Evolutionary conservation across 169 alveolate species (phyloP), one percentile per base, ranked within the genome.

Genomic region (Babesia sp.): DNA sequence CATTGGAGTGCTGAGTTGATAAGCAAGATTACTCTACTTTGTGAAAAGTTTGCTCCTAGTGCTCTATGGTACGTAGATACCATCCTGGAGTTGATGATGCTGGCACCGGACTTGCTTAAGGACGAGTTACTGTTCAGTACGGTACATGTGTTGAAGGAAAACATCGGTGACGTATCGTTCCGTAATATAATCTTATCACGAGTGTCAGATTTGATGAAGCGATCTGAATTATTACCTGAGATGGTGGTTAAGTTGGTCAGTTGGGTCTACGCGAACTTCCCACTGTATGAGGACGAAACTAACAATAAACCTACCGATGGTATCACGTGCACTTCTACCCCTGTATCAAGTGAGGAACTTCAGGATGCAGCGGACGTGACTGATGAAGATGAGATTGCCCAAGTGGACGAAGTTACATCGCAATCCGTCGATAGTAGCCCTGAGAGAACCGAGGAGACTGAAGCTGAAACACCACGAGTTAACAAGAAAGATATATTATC

Each of bases 51-150:
- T 36, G 76, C 85, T 4, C 85, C 85, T 8, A 59, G 51, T 66
- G 85, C 85, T 24, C 6, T 24, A 45, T 74, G 85, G 85, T 74
- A 74, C 63, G 8, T 74, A 56, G 85, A 74, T 8, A 74, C 82
- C 22, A 42, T 74, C 14, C 54, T 74, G 26, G 69, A 61, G 24
- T 44, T 74, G 28, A 74, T 74, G 85, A 28, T 64, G 59, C 24
- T 63, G 20, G 69, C 77, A 1, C 54, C 72, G 8, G 58, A 72
- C 73, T 14, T 72, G 6, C 42, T 72, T 16, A 61, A 64, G 41
- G 71, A 59, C 41, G 83, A 72, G 9, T 1, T 60, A 16, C 18
- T 72, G 45, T 44, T 53, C 44, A 72, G 50, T 36, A 39, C 68
- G 12, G 58, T 72, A 5, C 46, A 60, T 31, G 83, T 72, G 0